These are phyloP conservation scores for Acanthamoeba rhysodes DNA, from an alignment of 208 protist genomes.

Conservation along the genomic window DNA sequence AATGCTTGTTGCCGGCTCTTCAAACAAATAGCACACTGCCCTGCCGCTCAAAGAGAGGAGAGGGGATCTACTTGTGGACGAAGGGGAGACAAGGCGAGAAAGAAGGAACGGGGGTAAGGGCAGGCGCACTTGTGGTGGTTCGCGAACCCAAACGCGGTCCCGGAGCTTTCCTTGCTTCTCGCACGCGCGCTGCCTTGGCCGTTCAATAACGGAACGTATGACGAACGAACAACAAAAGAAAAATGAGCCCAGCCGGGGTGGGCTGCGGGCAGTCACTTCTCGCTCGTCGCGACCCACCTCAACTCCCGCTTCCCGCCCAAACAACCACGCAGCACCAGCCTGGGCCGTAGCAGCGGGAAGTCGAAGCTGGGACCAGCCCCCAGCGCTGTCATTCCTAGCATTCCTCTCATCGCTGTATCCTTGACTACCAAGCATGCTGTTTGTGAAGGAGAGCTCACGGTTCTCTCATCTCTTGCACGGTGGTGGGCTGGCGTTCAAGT, in stretches of 20 bases:
- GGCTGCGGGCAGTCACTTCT: neutral
- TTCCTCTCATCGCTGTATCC: no score
- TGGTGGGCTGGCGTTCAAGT: no score
- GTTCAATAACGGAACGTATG: neutral
- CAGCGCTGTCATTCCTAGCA: no score
- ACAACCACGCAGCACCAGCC: no score
- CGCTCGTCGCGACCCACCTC: neutral
- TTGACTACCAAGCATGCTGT: no score
- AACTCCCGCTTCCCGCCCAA: neutral
- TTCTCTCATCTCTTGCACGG: no score
- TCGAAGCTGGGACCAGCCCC: no score
- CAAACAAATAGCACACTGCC: neutral
- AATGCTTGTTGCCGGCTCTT: neutral
- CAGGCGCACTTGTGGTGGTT: neutral
- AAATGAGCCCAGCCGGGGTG: no score
- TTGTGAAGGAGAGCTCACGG: no score
- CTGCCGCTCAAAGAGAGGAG: neutral
- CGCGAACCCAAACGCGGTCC: neutral
- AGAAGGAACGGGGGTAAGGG: neutral
- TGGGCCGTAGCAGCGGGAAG: no score
- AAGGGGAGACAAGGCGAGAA: conserved; percentile 12
- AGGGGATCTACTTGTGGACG: neutral
- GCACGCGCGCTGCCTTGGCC: neutral
- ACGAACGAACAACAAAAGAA: neutral
- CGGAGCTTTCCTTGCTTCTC: neutral